Evolutionary conservation across 371 early-diverging fungal species (phyloP), one percentile per base, ranked within the genome.

Genomic region (Mucor indicus): DNA sequence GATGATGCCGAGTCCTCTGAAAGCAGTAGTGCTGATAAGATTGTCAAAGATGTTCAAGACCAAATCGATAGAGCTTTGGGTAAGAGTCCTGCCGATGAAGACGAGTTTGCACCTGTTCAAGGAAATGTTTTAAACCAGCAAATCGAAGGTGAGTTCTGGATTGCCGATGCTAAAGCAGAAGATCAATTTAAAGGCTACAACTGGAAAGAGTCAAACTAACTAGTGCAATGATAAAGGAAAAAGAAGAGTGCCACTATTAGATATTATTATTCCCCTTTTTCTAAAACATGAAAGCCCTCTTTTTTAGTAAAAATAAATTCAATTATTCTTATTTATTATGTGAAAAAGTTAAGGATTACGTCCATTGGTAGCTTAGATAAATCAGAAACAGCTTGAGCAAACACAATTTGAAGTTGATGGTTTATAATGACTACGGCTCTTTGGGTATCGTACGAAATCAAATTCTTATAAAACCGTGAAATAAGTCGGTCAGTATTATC

Each of bases 361-460:
- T 40, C 6, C 43, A 60, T 50, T 13, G 60, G 60, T 29, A 60
- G 48, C 8, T 12, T 27, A 8, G 19, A 29, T 4, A 35, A 10
- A 4, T 32, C 22, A 12, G 48, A 30, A 9, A 60, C 38, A 29
- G 9, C 7, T 9, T 50, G 27, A 10, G 13, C 11, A 13, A 38
- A 42, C 8, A 60, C 1, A 33, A 50, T 17, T 1, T 51, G 41
- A 3, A 41, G 10, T n/a, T 50, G 11, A 8, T 10, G 19, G 25
- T 55, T 45, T 12, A 60, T 23, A 13, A 60, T 24, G 22, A 50
- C 32, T 2, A 50, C 46, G 1, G 60, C 43, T 16, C 60, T 36
- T n/a, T 42, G 39, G 22, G 50, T 38, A 2, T 38, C 44, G 2
- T 29, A 24, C 11, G 32, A 39, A 0, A 32, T 24, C 19, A 31